phyloP scores from a whole-genome alignment of 2,329 filamentous ascomycete species.

The Nemania sp. region DNA sequence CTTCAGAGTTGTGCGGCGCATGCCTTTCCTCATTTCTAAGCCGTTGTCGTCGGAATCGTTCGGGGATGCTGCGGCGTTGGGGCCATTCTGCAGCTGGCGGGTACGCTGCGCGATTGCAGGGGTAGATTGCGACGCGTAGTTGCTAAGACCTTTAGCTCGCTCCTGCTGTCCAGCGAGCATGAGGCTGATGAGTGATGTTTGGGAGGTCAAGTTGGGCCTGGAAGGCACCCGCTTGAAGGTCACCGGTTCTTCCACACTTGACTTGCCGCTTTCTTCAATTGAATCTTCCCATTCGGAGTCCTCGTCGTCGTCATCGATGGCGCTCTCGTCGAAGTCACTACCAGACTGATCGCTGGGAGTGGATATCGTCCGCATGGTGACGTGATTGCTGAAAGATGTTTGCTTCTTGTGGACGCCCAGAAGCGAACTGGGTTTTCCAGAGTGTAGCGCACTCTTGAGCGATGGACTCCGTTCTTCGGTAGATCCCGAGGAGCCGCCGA shows the following conservation, averaged over 20 bases:
- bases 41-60: slow-evolving; percentile 66
- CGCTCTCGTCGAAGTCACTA: slow-evolving; percentile 77
- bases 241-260: slow-evolving; percentile 77
- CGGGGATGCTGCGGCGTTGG: slow-evolving; percentile 53
- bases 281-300: slow-evolving; percentile 67
- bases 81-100: slow-evolving; percentile 53
- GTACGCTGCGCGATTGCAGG: slow-evolving; percentile 70
- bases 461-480: slow-evolving; percentile 79
- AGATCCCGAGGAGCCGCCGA: slow-evolving; percentile 67
- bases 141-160: slow-evolving; percentile 70
- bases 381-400: slow-evolving; percentile 79
- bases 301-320: slow-evolving; percentile 75
- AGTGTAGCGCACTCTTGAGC: slow-evolving; percentile 58
- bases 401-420: slow-evolving; percentile 68
- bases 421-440: slow-evolving; percentile 49
- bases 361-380: slow-evolving; percentile 70
- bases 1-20: slow-evolving; percentile 53
- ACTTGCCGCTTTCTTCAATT: slow-evolving; percentile 79
- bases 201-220: slow-evolving; percentile 79
- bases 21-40: slow-evolving; percentile 66
- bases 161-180: slow-evolving; percentile 79
- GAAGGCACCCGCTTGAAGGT: slow-evolving; percentile 93
- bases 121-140: slow-evolving; percentile 68
- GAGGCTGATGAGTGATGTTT: slow-evolving; percentile 85
- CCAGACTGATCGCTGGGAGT: slow-evolving; percentile 61